Conservation (phyloP, 768 basidiomycete species). For the Phylloporus sp. region DNA sequence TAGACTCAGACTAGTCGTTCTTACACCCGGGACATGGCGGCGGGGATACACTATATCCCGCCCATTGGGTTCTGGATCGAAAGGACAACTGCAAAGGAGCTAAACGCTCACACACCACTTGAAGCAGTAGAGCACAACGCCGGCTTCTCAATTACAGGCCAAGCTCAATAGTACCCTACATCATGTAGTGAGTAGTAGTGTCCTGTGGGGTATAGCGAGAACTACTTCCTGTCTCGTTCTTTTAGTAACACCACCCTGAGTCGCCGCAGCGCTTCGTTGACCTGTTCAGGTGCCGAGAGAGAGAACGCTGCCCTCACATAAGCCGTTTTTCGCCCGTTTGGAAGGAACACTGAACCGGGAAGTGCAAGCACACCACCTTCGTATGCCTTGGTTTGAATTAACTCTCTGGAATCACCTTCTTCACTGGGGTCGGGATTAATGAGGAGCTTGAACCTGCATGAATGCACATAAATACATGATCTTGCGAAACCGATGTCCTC, state of each 20-base stretch:
- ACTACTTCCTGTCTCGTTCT: slow-evolving; percentile 17
- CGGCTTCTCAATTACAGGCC: background rate
- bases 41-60: background rate
- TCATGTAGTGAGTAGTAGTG: background rate
- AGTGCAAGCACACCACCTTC: slow-evolving; percentile 85
- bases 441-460: slow-evolving; percentile 64
- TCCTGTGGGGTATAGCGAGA: background rate
- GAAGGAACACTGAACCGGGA: slow-evolving; percentile 80
- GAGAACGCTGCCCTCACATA: slow-evolving; percentile 86
- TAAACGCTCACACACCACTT: too few relatives aligned
- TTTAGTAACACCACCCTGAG: slow-evolving; percentile 41
- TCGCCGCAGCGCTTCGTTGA: slow-evolving; percentile 69
- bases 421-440: slow-evolving; percentile 33
- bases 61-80: background rate
- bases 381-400: slow-evolving; percentile 74
- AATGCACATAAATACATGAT: slow-evolving; percentile 17
- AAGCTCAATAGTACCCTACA: slow-evolving; percentile 5
- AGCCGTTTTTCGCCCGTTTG: slow-evolving; percentile 61
- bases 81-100: background rate
- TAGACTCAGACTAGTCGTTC: background rate
- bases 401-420: slow-evolving; percentile 63
- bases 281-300: slow-evolving; percentile 57
- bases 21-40: background rate
- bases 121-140: background rate
- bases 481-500: slow-evolving; percentile 3